phyloP scores from a whole-genome alignment of 176 grass and related monocot species.

The Pharus latifolius region DNA sequence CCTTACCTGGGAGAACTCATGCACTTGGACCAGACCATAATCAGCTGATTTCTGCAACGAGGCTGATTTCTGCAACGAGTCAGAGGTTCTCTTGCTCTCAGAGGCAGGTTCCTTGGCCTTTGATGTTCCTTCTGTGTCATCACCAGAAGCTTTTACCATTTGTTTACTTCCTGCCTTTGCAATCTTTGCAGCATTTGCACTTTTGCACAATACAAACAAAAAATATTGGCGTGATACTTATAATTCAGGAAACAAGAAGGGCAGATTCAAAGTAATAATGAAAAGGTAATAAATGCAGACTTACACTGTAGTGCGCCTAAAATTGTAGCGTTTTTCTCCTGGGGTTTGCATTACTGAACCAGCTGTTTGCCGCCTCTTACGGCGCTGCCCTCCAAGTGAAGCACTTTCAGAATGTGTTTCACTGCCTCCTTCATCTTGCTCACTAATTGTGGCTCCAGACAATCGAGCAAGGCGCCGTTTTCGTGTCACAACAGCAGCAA shows the following conservation, averaged over 20 bases:
- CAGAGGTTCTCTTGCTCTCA: constrained; percentile 18
- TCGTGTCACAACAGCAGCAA: constrained; percentile 27
- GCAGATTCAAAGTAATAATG: not conserved
- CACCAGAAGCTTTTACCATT: constrained; percentile 3
- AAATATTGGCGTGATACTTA: constrained; percentile 1
- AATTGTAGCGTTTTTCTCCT: constrained; percentile 77
- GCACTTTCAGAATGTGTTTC: constrained; percentile 72
- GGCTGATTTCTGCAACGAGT: not conserved
- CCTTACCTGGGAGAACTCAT: constrained; percentile 43
- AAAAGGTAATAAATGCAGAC: constrained; percentile 1
- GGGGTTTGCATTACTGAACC: constrained; percentile 9
- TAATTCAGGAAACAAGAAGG: not conserved
- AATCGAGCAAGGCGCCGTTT: constrained; percentile 46
- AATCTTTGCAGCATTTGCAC: constrained; percentile 26
- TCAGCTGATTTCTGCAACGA: constrained; percentile 20
- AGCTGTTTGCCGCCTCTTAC: constrained; percentile 65
- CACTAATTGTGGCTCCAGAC: constrained; percentile 33
- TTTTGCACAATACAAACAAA: constrained; percentile 16
- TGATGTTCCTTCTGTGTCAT: constrained; percentile 66
- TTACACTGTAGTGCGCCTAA: constrained; percentile 69
- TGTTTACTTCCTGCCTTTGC: constrained; percentile 29
- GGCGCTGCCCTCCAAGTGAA: constrained; percentile 69
- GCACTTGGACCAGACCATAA: constrained; percentile 35
- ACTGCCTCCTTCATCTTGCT: constrained; percentile 55
- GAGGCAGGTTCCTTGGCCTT: constrained; percentile 30